Evolutionary conservation across 2,329 filamentous ascomycete species (phyloP), one percentile per base, ranked within the genome.

Genomic region (Sarocladium brachiariae): DNA sequence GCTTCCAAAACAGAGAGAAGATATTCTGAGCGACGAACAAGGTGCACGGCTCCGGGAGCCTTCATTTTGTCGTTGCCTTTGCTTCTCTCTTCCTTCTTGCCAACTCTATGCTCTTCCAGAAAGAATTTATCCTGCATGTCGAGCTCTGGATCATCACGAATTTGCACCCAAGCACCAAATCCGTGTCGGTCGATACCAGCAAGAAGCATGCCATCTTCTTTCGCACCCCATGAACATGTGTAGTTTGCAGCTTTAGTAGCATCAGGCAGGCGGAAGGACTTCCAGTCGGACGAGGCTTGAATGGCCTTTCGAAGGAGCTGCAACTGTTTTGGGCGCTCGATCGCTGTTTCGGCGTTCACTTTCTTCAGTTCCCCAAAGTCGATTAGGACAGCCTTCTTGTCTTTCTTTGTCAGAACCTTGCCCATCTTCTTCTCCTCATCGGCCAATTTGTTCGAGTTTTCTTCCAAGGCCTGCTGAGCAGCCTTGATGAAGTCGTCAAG

Each of bases 181-280:
- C 93, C 93, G 63, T 99, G 92, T 51, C 86, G 83, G 58, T 90
- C 84, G 56, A 99, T 96, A 53, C 93, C 93, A 35, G 97, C 81
- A 51, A 95, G 87, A 45, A 99, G 83, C 93, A 99, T 99, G 49
- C 89, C 93, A 64, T 99, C 93, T 67, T 99, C 93, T 54, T 87
- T 85, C 2, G 89, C 83, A 49, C 91, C 90, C 93, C 93, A 99
- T 23, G 87, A 75, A 62, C 90, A 96, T 39, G 84, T 88, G 68
- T 97, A 99, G 61, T 89, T 86, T 2, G 93, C 90, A 19, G 86
- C 83, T 65, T 99, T 99, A 11, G 88, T 91, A 2, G 93, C 93
- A 63, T 97, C 92, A 0, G 88, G 82, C 25, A 99, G 80, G 19
- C 91, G 85, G 70, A 96, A 99, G 41, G 80, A 86, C 58, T 76